Conservation (phyloP, 441 rosid genomes). For the Isatis lusitanica region DNA sequence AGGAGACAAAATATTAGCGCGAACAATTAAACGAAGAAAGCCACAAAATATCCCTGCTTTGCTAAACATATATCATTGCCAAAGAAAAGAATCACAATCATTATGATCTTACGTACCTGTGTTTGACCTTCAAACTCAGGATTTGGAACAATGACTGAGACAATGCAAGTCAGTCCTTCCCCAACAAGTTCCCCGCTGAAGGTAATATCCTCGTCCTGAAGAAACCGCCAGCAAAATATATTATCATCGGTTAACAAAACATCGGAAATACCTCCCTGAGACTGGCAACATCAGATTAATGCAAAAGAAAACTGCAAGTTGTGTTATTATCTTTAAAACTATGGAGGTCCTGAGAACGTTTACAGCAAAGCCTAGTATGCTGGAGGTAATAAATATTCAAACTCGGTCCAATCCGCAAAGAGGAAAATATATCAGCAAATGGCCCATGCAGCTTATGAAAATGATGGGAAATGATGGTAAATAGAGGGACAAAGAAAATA, state of each 20-base stretch:
- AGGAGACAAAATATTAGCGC: slow-evolving; percentile 22
- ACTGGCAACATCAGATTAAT: background rate
- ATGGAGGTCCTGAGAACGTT: background rate
- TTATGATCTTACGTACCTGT: slow-evolving; percentile 52
- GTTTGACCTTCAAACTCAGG: slow-evolving; percentile 99
- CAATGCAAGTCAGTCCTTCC: slow-evolving; percentile 84
- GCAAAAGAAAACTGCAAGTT: background rate
- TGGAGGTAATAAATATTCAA: background rate
- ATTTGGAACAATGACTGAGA: slow-evolving; percentile 78
- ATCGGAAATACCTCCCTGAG: background rate
- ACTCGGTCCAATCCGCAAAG: background rate
- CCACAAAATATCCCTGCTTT: background rate
- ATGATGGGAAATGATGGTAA: background rate
- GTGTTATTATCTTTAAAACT: background rate
- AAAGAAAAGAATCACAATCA: slow-evolving; percentile 10
- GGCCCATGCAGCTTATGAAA: background rate
- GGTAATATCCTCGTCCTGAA: slow-evolving; percentile 74
- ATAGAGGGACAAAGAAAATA: background rate
- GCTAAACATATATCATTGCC: slow-evolving; percentile 6
- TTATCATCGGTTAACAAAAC: background rate
- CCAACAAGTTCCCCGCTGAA: slow-evolving; percentile 84
- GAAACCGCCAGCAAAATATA: slow-evolving; percentile 4
- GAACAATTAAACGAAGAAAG: background rate
- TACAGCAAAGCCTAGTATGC: background rate
- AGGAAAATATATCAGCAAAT: background rate